phyloP scores from a whole-genome alignment of 1,139 yeast species.

The Saccharomyces hybrid region DNA sequence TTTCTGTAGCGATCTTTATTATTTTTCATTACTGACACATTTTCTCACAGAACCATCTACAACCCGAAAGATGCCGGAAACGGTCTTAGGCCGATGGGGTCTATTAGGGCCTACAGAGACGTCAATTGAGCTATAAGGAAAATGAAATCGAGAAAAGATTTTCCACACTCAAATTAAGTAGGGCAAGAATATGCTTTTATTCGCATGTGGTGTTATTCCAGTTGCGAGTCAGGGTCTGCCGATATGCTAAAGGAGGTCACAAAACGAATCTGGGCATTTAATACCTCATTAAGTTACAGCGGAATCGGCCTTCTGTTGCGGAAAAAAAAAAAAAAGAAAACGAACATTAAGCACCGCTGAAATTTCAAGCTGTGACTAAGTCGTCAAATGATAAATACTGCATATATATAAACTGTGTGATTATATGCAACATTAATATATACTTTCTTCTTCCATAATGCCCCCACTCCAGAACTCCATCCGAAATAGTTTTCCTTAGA shows the following conservation, averaged over 20 bases:
- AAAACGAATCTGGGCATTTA: not conserved
- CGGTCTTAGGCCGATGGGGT: not conserved
- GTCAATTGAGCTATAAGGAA: not conserved
- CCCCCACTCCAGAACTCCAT: not conserved
- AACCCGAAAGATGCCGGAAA: not conserved
- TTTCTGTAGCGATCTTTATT: not conserved
- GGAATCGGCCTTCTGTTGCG: not conserved
- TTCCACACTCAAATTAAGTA: not conserved
- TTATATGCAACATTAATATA: not conserved
- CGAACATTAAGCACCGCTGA: not conserved
- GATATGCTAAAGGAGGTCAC: not conserved
- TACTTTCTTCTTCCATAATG: not conserved
- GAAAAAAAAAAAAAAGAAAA: not conserved
- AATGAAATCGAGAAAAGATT: not conserved
- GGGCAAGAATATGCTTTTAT: not conserved
- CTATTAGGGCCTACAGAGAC: not conserved
- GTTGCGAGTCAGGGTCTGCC: not conserved
- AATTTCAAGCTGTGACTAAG: not conserved
- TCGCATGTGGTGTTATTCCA: not conserved
- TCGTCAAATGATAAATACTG: not conserved
- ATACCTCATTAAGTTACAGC: not conserved
- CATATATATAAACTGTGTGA: not conserved
- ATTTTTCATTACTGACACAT: not conserved
- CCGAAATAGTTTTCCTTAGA: not conserved
- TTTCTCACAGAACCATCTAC: not conserved